Conservation (phyloP, 257 asterid genomes). For the Primulina eburnea region DNA sequence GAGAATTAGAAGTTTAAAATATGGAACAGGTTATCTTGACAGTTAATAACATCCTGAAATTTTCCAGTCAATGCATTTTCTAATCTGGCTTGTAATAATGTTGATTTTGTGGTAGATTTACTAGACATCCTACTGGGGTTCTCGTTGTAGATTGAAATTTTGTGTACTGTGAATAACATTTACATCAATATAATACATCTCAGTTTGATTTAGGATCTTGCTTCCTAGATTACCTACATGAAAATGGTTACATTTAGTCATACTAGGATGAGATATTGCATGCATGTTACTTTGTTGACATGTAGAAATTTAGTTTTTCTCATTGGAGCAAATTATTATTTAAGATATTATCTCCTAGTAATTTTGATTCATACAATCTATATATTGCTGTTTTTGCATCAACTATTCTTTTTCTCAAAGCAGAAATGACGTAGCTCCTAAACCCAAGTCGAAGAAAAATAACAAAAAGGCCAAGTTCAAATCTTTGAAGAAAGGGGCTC, state of each 20-base stretch:
- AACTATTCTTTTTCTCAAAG: constrained; percentile 23
- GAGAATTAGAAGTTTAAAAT: neutral
- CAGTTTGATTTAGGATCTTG: neutral
- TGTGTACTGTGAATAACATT: neutral
- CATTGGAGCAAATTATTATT: neutral
- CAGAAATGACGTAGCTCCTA: constrained; percentile 61
- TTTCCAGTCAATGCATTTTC: neutral
- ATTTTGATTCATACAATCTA: neutral
- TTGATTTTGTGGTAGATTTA: neutral
- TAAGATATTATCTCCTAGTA: constrained; percentile 3
- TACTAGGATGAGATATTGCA: constrained; percentile 11
- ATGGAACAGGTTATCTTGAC: neutral
- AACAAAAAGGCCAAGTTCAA: constrained; percentile 83
- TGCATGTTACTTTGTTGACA: neutral
- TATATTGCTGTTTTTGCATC: constrained; percentile 10
- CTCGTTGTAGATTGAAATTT: neutral
- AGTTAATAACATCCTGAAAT: neutral
- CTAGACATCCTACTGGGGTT: neutral
- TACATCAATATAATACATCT: neutral
- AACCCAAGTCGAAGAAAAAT: constrained; percentile 78
- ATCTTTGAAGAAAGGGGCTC: constrained; percentile 84
- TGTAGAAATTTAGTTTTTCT: constrained; percentile 4
- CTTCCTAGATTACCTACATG: neutral
- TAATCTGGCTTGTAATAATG: neutral
- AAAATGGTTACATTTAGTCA: neutral